Evolutionary conservation across 2,329 filamentous ascomycete species (phyloP).

Genomic region (Xylariaceae sp.): DNA sequence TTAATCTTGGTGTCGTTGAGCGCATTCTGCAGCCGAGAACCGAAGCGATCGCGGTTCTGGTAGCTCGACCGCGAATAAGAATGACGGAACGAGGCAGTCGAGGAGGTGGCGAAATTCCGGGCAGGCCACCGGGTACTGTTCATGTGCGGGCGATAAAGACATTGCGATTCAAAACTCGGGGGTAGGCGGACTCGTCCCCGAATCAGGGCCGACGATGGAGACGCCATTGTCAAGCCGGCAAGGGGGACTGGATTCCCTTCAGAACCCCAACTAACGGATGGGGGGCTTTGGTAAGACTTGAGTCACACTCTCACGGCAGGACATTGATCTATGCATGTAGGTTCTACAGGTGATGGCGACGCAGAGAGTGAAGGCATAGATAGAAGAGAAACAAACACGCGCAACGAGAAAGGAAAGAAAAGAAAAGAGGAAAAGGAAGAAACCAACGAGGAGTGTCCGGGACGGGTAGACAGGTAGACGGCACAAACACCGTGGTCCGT

Average conservation of each 20-base stretch:
- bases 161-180: constrained; percentile 16
- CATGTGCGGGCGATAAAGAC: constrained; percentile 21
- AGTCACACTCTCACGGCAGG: not conserved
- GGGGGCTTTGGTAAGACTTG: not conserved
- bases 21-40: constrained; percentile 46
- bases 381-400: not conserved
- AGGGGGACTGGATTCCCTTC: not conserved
- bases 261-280: not conserved
- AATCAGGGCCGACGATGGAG: constrained; percentile 18
- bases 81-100: constrained; percentile 37
- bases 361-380: not conserved
- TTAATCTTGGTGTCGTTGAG: constrained; percentile 56
- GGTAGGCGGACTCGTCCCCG: constrained; percentile 19
- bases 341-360: not conserved
- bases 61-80: constrained; percentile 42
- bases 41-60: constrained; percentile 39
- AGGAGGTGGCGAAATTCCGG: constrained; percentile 25
- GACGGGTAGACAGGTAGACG: not conserved
- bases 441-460: not conserved
- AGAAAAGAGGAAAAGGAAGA: not conserved
- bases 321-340: constrained; percentile 3
- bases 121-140: constrained; percentile 20
- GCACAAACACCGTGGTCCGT: not conserved
- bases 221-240: constrained; percentile 22
- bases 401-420: not conserved